phyloP scores from a whole-genome alignment of 2,329 filamentous ascomycete species.

The Penicillium sp. region DNA sequence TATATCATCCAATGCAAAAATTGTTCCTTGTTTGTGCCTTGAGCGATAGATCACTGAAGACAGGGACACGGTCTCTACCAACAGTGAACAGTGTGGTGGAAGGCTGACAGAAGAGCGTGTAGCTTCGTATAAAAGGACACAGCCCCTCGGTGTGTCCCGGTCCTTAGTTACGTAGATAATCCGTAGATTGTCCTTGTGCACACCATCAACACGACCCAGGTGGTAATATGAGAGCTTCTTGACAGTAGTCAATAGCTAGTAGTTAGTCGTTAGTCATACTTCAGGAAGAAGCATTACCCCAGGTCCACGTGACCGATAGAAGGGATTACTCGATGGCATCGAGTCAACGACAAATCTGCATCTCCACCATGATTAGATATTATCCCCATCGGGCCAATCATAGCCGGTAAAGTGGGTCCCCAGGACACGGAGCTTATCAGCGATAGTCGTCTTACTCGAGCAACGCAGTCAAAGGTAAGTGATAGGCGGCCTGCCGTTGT shows the following conservation, averaged over 20 bases:
- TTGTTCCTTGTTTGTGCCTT: neutral
- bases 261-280: too few relatives aligned
- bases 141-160: neutral
- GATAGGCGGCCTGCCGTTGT: conserved; percentile 9
- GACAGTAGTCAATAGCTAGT: too few relatives aligned
- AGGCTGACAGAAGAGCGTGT: too few relatives aligned
- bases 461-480: conserved; percentile 18
- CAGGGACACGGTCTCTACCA: too few relatives aligned
- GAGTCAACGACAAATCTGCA: conserved; percentile 27
- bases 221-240: too few relatives aligned
- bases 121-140: neutral
- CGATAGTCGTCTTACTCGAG: conserved; percentile 19
- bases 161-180: too few relatives aligned
- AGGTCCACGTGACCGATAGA: conserved; percentile 7
- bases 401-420: neutral
- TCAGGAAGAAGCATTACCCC: neutral
- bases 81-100: too few relatives aligned
- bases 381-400: conserved; percentile 14
- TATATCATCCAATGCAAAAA: neutral
- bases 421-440: conserved; percentile 10
- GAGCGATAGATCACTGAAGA: neutral
- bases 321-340: conserved; percentile 35
- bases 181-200: too few relatives aligned
- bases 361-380: conserved; percentile 24
- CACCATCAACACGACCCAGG: too few relatives aligned